These are phyloP conservation scores for Epichloe elymi DNA, from an alignment of 2,329 filamentous ascomycete genomes.

Conservation along the genomic window DNA sequence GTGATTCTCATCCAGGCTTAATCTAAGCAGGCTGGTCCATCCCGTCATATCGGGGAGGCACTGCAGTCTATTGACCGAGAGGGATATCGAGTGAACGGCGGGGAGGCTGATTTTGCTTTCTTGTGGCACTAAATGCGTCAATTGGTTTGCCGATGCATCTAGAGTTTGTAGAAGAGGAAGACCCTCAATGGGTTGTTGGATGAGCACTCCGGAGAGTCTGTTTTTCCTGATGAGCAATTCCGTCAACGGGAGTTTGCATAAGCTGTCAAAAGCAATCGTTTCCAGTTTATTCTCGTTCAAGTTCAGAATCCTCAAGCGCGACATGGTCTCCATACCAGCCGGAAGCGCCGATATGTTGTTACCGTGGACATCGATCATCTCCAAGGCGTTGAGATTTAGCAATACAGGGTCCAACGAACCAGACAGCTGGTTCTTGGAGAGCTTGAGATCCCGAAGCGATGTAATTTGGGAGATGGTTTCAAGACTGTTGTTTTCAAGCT, in stretches of 20 bases:
- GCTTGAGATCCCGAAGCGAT: conserved; percentile 63
- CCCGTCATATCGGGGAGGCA: conserved; percentile 58
- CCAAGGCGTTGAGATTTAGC: conserved; percentile 52
- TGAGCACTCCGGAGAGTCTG: conserved; percentile 57
- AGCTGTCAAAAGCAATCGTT: conserved; percentile 53
- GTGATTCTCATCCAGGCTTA: conserved; percentile 72
- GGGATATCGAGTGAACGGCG: conserved; percentile 55
- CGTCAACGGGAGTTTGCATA: conserved; percentile 55
- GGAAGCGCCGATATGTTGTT: conserved; percentile 69
- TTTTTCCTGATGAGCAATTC: conserved; percentile 71
- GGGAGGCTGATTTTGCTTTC: conserved; percentile 47
- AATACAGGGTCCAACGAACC: conserved; percentile 55
- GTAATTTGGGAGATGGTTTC: conserved; percentile 61
- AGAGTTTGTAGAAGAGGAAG: conserved; percentile 58
- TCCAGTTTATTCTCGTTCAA: conserved; percentile 67
- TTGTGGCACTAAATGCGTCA: conserved; percentile 39
- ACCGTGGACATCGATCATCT: conserved; percentile 67
- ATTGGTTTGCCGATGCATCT: conserved; percentile 64
- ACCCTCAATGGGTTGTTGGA: conserved; percentile 45
- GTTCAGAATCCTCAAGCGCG: conserved; percentile 61
- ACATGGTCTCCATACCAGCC: conserved; percentile 50
- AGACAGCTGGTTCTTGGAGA: conserved; percentile 64
- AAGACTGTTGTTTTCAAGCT: conserved; percentile 58
- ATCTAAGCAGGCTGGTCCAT: conserved; percentile 59
- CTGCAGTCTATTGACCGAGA: conserved; percentile 72